Evolutionary conservation across 495 filamentous ascomycete genomes (phyloP), one percentile per base, ranked within the genome.

Genomic region (Penicillium bialowiezense): DNA sequence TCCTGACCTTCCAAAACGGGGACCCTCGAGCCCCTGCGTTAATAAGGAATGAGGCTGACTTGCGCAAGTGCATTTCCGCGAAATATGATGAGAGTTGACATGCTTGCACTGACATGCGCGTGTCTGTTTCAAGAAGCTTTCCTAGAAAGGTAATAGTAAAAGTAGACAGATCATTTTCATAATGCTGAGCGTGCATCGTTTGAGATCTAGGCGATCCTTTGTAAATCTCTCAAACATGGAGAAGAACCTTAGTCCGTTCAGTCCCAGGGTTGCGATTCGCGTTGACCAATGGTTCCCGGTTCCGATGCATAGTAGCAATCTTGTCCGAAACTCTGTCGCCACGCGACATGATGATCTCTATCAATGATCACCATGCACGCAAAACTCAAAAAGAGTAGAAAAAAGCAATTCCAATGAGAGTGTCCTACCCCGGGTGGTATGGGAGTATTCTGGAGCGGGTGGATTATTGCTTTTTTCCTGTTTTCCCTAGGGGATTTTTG

Each of bases 301-400:
- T 32, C 29, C 29, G 29, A 32, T 32, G 5, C 29, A 32, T 32
- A 12, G 7, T 32, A 3, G 23, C 4, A 26, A 26, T 12, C 10
- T 32, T 13, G 29, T 7, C 24, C 3, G 29, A 32, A 32, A 32
- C 29, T 32, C 29, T 32, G 12, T 32, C 29, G 29, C 20, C 44
- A 47, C 29, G 41, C 41, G 41, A 14, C 13, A 19, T 14, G 41
- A 33, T 23, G 41, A 44, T 44, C 26, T 32, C 19, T 14, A 41
- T 32, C 19, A 9, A 34, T 23, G 41, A 44, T 44, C 41, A 33
- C 3, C 29, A 21, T 23, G 36, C 34, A 37, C 15, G 34, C 5
- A 19, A 39, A 39, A 39, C 18, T 39, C 18, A 39, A 39, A 39
- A 7, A 9, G 34, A 13, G 18, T 7, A 36, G 15, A 20, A 12